These are phyloP conservation scores for Mucor irregularis DNA, from an alignment of 371 early-diverging fungal genomes.

Conservation along the genomic window DNA sequence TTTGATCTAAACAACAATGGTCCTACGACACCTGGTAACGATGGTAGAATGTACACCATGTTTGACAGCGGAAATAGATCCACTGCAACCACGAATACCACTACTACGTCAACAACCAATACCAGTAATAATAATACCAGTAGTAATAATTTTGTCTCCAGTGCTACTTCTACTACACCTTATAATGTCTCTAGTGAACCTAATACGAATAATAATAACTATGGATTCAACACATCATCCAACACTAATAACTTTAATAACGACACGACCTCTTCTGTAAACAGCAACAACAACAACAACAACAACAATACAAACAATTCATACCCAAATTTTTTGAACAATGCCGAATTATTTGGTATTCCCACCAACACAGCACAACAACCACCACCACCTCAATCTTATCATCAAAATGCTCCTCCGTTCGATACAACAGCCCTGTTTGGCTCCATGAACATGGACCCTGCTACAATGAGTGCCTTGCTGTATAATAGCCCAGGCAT, in stretches of 20 bases:
- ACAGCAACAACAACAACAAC: neutral
- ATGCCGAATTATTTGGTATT: constrained; percentile 12
- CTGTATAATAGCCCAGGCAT: constrained; percentile 22
- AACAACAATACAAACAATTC: constrained; percentile 1
- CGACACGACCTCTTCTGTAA: neutral
- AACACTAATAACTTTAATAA: neutral
- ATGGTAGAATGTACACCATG: constrained; percentile 3
- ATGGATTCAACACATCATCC: neutral
- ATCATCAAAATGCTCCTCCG: constrained; percentile 3
- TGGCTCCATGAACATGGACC: constrained; percentile 40
- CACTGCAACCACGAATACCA: neutral
- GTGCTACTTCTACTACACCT: neutral
- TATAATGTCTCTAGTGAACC: neutral
- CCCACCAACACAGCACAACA: constrained; percentile 17
- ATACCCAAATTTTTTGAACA: constrained; percentile 22
- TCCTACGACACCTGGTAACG: neutral
- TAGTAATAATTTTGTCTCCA: neutral
- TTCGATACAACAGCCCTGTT: constrained; percentile 28
- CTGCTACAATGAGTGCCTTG: constrained; percentile 36
- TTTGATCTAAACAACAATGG: constrained; percentile 19
- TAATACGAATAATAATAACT: neutral
- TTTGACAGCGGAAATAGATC: constrained; percentile 1
- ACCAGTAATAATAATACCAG: neutral
- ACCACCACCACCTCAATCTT: constrained; percentile 6
- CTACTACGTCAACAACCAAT: neutral